These are phyloP conservation scores for Verbascum thapsus DNA, from an alignment of 257 asterid genomes.

Conservation along the genomic window DNA sequence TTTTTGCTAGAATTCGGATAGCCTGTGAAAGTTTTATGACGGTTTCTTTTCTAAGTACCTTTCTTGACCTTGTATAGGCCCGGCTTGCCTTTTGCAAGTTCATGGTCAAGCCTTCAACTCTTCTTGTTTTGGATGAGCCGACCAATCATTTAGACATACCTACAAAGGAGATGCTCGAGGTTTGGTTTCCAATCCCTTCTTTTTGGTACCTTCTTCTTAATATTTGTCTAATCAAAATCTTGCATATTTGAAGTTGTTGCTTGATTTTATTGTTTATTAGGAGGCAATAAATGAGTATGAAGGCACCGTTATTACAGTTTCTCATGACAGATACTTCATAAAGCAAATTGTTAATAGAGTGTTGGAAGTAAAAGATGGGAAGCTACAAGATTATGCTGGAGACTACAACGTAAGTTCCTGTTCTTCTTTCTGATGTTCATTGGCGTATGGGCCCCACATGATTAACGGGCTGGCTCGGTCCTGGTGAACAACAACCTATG, in stretches of 20 bases:
- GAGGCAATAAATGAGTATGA: constrained; percentile 91
- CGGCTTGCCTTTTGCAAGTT: constrained; percentile 98
- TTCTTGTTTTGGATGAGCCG: constrained; percentile 94
- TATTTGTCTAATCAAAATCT: too few species aligned
- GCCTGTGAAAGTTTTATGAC: too few species aligned
- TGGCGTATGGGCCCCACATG: too few species aligned
- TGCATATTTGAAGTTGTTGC: too few species aligned
- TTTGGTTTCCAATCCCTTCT: constrained; percentile 30
- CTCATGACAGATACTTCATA: constrained; percentile 97
- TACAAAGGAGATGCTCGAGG: constrained; percentile 99
- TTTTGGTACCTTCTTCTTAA: neutral
- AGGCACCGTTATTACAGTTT: constrained; percentile 94
- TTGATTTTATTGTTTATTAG: constrained; percentile 37
- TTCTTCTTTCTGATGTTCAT: neutral
- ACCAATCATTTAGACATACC: constrained; percentile 97
- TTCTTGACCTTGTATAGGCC: constrained; percentile 64
- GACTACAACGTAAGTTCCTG: constrained; percentile 78
- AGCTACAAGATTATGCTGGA: constrained; percentile 85
- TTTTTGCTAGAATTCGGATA: neutral
- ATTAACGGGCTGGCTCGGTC: too few species aligned
- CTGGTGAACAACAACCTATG: too few species aligned
- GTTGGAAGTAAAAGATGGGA: constrained; percentile 89
- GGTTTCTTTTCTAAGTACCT: too few species aligned
- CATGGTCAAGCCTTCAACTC: constrained; percentile 95
- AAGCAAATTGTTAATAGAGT: constrained; percentile 95